Conservation (phyloP, 805 yeast genomes). For the Hanseniaspora mollemarum region DNA sequence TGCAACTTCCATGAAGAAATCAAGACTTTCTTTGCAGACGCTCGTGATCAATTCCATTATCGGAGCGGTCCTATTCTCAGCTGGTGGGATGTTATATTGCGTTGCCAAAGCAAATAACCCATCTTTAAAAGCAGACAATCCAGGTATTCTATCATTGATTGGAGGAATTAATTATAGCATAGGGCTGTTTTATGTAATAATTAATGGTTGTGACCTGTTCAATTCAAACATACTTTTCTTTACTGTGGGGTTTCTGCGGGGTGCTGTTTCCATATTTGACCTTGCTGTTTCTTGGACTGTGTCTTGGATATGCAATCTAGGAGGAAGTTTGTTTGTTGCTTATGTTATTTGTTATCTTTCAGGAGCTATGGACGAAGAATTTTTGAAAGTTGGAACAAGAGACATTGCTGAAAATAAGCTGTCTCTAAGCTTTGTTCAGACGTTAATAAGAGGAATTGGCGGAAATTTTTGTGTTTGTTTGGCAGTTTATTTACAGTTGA, state of each 20-base stretch:
- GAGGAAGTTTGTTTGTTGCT: conserved; percentile 52
- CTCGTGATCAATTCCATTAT: conserved; percentile 52
- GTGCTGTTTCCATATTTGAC: conserved; percentile 59
- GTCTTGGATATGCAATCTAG: conserved; percentile 57
- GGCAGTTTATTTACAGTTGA: conserved; percentile 63
- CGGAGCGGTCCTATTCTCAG: conserved; percentile 57
- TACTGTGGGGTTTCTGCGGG: conserved; percentile 54
- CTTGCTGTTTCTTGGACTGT: conserved; percentile 52
- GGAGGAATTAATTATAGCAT: conserved; percentile 59
- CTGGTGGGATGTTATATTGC: conserved; percentile 63
- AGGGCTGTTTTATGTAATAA: conserved; percentile 63
- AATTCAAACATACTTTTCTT: conserved; percentile 66
- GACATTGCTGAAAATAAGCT: conserved; percentile 37
- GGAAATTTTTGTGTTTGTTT: conserved; percentile 69
- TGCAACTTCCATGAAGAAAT: conserved; percentile 75
- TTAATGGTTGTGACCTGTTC: conserved; percentile 64
- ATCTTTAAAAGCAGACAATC: conserved; percentile 32
- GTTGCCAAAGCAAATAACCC: conserved; percentile 45
- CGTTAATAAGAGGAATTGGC: conserved; percentile 57
- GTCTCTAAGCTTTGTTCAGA: conserved; percentile 43
- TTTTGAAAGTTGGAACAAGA: conserved; percentile 39
- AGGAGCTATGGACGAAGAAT: conserved; percentile 35
- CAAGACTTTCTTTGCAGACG: conserved; percentile 51
- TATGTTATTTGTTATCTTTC: conserved; percentile 52
- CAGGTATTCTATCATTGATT: conserved; percentile 43